Percentiles rank a stretch among this genome's conserved stretches.
phyloP scores from a whole-genome alignment of 192 early-diverging fungal genomes.

The Phycomyces blakesleeanus region DNA sequence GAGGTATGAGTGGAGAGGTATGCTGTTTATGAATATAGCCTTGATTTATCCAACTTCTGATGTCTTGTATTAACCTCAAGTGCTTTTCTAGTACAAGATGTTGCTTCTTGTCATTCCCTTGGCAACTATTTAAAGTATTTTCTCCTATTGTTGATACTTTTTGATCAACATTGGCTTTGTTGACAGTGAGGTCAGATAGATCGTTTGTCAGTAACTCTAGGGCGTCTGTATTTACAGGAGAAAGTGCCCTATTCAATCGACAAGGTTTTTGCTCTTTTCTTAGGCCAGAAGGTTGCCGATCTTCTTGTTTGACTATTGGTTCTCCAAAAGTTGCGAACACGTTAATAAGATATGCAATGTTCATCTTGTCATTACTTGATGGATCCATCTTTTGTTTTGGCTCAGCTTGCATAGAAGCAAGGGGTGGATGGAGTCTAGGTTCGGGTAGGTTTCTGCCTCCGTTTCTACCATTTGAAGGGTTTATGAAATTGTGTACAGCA shows the following conservation, averaged over 20 bases:
- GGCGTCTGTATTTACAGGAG: not conserved
- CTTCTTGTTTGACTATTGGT: not conserved
- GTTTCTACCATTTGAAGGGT: not conserved
- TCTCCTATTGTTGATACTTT: not conserved
- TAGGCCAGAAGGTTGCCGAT: not conserved
- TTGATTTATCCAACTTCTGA: constrained; percentile 10
- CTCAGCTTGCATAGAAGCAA: too few relatives aligned
- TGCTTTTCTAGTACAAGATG: not conserved
- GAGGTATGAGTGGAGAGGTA: too few relatives aligned
- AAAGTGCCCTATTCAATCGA: not conserved
- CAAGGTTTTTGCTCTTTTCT: not conserved
- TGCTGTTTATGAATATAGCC: not conserved
- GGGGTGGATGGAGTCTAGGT: not conserved
- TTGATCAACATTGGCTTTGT: not conserved
- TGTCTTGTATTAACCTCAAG: constrained; percentile 8
- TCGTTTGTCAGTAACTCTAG: constrained; percentile 4
- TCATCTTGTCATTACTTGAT: constrained; percentile 2
- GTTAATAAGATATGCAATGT: constrained; percentile 2
- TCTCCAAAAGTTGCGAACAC: constrained; percentile 7
- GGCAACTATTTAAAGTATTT: not conserved
- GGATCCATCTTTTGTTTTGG: not conserved
- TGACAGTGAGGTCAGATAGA: constrained; percentile 4
- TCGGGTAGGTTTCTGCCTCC: not conserved
- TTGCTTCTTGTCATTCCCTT: not conserved
- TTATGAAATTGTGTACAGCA: too few relatives aligned